These are phyloP conservation scores for Cinnamomum micranthum DNA, from an alignment of 164 flowering plant species.

Conservation along the genomic window DNA sequence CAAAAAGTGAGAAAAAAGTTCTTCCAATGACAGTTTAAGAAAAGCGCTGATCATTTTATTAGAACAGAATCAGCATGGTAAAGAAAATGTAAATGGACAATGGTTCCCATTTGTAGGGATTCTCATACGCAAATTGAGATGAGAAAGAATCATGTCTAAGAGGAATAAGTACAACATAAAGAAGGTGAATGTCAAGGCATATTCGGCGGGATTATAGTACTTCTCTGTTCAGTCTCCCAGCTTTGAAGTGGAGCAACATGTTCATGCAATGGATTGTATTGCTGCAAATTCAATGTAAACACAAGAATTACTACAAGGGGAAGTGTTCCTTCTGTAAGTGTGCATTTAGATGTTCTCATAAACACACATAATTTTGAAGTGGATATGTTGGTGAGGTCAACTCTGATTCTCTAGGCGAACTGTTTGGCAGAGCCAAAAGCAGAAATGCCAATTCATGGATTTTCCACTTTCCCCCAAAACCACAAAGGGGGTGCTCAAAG, in stretches of 20 bases:
- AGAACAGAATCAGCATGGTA: background rate
- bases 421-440: background rate
- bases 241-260: slow-evolving; percentile 74
- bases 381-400: background rate
- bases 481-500: background rate
- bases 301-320: background rate
- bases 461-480: background rate
- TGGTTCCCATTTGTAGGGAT: slow-evolving; percentile 6
- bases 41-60: background rate
- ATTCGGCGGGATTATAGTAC: slow-evolving; percentile 33
- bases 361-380: too few species aligned
- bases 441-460: background rate
- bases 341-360: background rate
- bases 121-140: slow-evolving; percentile 6
- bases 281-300: slow-evolving; percentile 40
- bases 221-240: slow-evolving; percentile 69
- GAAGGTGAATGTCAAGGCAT: slow-evolving; percentile 20
- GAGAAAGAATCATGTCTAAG: slow-evolving; percentile 8
- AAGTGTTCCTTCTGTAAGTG: background rate
- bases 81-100: background rate
- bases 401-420: background rate
- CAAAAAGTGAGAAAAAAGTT: background rate
- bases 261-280: slow-evolving; percentile 58
- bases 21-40: background rate
- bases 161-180: background rate